Base-by-base conservation (phyloP, 208 protist genomes). In the Leishmania braziliensis region DNA sequence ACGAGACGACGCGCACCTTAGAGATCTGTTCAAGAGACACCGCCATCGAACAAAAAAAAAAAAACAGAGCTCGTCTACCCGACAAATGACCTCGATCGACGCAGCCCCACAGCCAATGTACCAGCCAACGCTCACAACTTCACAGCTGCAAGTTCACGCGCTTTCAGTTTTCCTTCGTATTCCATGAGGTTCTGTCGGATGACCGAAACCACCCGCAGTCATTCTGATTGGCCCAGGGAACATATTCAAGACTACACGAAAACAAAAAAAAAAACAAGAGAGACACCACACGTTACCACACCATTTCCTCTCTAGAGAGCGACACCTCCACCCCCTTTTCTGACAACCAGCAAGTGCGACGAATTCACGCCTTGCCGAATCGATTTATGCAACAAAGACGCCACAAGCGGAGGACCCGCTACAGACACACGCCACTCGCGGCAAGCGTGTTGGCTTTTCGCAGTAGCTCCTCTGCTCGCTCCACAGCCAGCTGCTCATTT, bases 381-480 rank as follows among this genome's bases (percentile, higher is more conserved):
- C 46, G 29, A 26, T 73, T 51, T 53, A 51, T 56, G 5, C 33
- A 29, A 29, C 20, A 9, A 65, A 39, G 5, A 43, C 10, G 0
- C 46, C 26, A 29, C 46, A 23, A 54, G 10, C 46, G 51, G 69
- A 26, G 29, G 20, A 23, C 69, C 23, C 46, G 68, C 54, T 73
- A 81, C 36, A 69, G 70, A n/a, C 29, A 50, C 56, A 78, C 33
- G 53, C 73, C 78, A n/a, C 56, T 29, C 6, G 75, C 56, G 4
- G 48, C 23, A 0, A 75, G 8, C 54, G 53, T 81, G 83, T 76
- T 82, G 20, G 78, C 72, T 60, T 79, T 76, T 53, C 65, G 50
- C 26, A 86, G 79, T 58, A 83, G 51, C 46, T 84, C 77, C 50
- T 87, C 80, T 0, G 80, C 80, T 20, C 48, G 39, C 72, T 78